Base-by-base conservation (phyloP, 768 basidiomycete genomes). In the Phylloporus sp. region DNA sequence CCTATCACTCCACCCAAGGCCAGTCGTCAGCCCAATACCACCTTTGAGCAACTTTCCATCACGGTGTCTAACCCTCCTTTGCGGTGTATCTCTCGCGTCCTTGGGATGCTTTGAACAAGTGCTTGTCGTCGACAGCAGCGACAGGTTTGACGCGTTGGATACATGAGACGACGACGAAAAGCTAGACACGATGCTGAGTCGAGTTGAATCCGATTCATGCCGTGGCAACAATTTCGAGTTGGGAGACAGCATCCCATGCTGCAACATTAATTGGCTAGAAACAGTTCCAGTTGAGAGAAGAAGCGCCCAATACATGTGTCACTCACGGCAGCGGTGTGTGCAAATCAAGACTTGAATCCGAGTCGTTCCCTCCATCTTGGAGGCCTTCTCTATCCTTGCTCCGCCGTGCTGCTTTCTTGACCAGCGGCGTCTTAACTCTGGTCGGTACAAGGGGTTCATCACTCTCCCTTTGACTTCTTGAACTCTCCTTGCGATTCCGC, bases 1-100 rank as follows among this genome's bases (percentile, higher is more conserved):
- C 80, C 81, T 83, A 55, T 86, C 84, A 55, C 82, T 84, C 84
- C 84, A 86, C 1, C 84, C 84, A 13, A 86, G 64, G 6, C 84
- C 84, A 8, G 84, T 86, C 5, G 84, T 86, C 44, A 86, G 59
- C 3, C 84, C 84, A 42, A 85, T 74, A 3, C 84, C 84, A 1
- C 81, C 84, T 38, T 69, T 63, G 45, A 86, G 64, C 15, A 79
- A 47, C 27, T 63, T 66, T 0, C 82, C 82, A 55, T 86, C 82
- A 3, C 82, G 75, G 61, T 85, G 84, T 22, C 84, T 68, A 1
- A 74, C 72, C 26, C 81, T 66, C 29, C 83, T 67, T 55, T 66
- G 72, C 1, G 71, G 73, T 0, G 81, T 84, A 55, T 86, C 78
- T 2, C 81, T 69, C 21, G 74, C 64, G 40, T 84, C 82, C 53